Conservation (phyloP, 192 early-diverging fungal species). For the Dispira simplex region DNA sequence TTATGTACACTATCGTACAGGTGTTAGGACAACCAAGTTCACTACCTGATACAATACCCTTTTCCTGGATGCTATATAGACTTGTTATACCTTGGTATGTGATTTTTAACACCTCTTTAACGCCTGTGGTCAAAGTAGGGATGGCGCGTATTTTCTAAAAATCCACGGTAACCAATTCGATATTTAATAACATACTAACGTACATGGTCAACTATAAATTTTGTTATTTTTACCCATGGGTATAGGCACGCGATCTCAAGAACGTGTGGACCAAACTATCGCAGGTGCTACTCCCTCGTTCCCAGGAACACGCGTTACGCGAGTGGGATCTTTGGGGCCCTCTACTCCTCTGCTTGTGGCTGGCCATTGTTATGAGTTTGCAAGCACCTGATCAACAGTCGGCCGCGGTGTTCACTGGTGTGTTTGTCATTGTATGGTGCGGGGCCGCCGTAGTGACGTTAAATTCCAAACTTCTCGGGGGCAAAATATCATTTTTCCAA, state of each 20-base stretch:
- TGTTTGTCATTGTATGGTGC: conserved; percentile 90
- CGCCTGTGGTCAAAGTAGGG: no score
- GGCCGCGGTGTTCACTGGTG: conserved; percentile 72
- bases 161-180: conserved; percentile 52
- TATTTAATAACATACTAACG: conserved; percentile 30
- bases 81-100: background rate
- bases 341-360: conserved; percentile 75
- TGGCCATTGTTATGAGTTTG: conserved; percentile 74
- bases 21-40: no score
- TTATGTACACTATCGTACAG: no score
- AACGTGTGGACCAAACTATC: conserved; percentile 21
- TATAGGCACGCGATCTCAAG: conserved; percentile 19
- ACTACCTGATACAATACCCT: no score
- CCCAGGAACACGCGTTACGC: conserved; percentile 22
- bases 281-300: conserved; percentile 24
- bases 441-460: conserved; percentile 91
- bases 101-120: background rate
- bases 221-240: no score
- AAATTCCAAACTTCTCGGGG: conserved; percentile 91
- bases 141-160: background rate
- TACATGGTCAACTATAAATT: conserved; percentile 36
- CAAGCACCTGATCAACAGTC: conserved; percentile 63
- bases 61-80: background rate
- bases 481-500: conserved; percentile 91
- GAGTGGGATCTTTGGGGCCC: conserved; percentile 95